Percentiles rank a stretch among this genome's conserved stretches.
These are phyloP conservation scores for Turritis glabra DNA, from an alignment of 345 rosid species.

Conservation along the genomic window DNA sequence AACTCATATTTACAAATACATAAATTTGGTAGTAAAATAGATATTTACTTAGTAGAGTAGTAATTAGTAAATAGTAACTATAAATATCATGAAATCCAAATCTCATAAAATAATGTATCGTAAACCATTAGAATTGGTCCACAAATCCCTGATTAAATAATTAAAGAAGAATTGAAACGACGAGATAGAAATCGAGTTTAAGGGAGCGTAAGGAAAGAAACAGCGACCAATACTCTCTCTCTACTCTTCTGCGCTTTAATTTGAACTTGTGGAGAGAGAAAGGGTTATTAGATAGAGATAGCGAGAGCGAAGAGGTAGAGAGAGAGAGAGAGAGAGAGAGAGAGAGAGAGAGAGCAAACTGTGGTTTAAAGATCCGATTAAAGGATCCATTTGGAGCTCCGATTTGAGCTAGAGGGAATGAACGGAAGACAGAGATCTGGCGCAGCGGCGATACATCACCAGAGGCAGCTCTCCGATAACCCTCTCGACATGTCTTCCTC, in stretches of 20 bases:
- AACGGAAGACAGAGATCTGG: slow-evolving; percentile 91
- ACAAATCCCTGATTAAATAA: background rate
- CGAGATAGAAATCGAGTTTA: slow-evolving; percentile 22
- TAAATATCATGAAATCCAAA: background rate
- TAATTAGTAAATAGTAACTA: no score
- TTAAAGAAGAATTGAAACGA: slow-evolving; percentile 5
- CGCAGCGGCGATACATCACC: slow-evolving; percentile 69
- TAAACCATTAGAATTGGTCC: slow-evolving; percentile 27
- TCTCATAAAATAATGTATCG: background rate
- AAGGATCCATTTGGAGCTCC: slow-evolving; percentile 36
- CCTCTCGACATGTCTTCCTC: slow-evolving; percentile 63
- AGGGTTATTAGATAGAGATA: no score
- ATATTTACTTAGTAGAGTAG: no score
- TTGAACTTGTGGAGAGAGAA: slow-evolving; percentile 42
- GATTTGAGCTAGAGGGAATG: slow-evolving; percentile 45
- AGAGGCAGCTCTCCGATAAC: slow-evolving; percentile 79
- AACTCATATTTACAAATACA: no score
- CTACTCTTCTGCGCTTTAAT: slow-evolving; percentile 39
- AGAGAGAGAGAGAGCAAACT: background rate
- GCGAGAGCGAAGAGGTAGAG: background rate
- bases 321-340: slow-evolving; percentile 9
- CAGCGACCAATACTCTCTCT: slow-evolving; percentile 23
- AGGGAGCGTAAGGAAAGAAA: slow-evolving; percentile 30
- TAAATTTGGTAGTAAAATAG: no score
- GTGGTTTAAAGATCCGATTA: slow-evolving; percentile 29